Base-by-base conservation (phyloP, 768 basidiomycete species). In the Boletus barrowsii region DNA sequence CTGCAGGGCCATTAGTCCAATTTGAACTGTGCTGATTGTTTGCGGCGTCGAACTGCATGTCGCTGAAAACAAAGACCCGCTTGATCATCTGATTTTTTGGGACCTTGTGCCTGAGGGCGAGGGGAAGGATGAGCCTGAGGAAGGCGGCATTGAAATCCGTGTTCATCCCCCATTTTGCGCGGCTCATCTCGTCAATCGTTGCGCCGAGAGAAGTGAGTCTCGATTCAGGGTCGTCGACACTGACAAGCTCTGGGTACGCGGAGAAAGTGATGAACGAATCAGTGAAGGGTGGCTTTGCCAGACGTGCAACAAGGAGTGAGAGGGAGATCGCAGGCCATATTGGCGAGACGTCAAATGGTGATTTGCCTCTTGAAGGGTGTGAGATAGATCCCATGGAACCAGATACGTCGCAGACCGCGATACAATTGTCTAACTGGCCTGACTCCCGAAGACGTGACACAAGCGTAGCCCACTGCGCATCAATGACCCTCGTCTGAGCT, bases 331-430 rank as follows among this genome's bases (percentile, higher is more conserved):
- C 79, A 8, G 84, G 83, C 35, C 77, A 71, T 51, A 90, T 85
- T 0, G 88, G 87, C 17, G 51, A 0, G 24, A 66, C 56, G 2
- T 24, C 10, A n/a, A 58, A 60, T 3, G 55, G 15, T 2, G 20
- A 71, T 59, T 18, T 29, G 44, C 33, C 18, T 51, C 2, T 47
- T 9, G 41, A 32, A 0, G 20, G 5, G 2, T 24, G 1, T 1
- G 3, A 0, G 4, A 78, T 24, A 13, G 13, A 22, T 2, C 83
- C 85, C 88, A 89, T 90, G 10, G 84, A 86, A 0, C 84, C 87
- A 0, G 85, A 88, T 17, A 89, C 86, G 62, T 90, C 88, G 67
- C 86, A 88, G 26, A 89, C 61, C 0, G 87, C 87, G 24, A 90
- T 63, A 10, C 79, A 75, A 56, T 83, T 87, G 2, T 84, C 79